Conservation (phyloP, 139 green algal species). For the Nannochloris sp. region DNA sequence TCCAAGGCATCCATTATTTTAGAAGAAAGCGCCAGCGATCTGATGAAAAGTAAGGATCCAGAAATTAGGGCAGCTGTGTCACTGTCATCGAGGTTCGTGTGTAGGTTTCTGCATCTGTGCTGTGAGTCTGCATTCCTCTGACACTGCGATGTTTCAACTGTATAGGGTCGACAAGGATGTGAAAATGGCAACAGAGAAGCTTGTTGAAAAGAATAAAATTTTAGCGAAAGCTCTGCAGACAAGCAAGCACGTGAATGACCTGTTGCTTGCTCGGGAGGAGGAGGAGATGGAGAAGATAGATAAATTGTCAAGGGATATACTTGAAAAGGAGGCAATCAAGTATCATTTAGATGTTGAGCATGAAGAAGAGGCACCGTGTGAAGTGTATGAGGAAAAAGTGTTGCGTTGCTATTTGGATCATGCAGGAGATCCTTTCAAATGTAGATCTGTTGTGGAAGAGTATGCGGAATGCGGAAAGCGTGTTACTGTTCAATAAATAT, state of each 20-base stretch:
- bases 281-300: slow-evolving; percentile 32
- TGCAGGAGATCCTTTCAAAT: slow-evolving; percentile 9
- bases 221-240: slow-evolving; percentile 16
- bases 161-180: not conserved
- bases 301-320: slow-evolving; percentile 27
- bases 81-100: too few species aligned
- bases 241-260: slow-evolving; percentile 25
- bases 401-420: slow-evolving; percentile 19
- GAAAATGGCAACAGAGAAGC: not conserved
- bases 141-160: not conserved
- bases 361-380: slow-evolving; percentile 10
- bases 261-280: slow-evolving; percentile 42
- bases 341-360: slow-evolving; percentile 4
- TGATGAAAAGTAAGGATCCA: too few species aligned
- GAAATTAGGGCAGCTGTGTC: too few species aligned
- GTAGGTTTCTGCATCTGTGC: too few species aligned
- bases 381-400: not conserved
- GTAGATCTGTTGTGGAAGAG: slow-evolving; percentile 12
- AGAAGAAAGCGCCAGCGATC: too few species aligned
- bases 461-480: slow-evolving; percentile 19
- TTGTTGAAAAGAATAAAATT: slow-evolving; percentile 5
- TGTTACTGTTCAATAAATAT: not conserved
- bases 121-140: too few species aligned
- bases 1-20: too few species aligned
- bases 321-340: slow-evolving; percentile 25